Evolutionary conservation across 345 rosid genomes (phyloP).

Genomic region (Sisymbrium altissimum): DNA sequence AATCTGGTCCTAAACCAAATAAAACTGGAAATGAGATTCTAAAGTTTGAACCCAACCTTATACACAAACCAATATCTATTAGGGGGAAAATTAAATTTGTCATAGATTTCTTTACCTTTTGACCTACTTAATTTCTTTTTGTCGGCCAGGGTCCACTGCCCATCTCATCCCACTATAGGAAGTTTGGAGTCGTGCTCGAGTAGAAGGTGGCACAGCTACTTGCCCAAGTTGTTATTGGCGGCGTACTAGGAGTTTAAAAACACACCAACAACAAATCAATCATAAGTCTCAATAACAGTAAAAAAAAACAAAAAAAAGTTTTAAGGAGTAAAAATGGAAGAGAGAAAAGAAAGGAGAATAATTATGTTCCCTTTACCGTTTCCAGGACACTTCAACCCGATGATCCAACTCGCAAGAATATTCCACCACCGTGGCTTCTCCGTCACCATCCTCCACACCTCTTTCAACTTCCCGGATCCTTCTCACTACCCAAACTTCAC

Average conservation of each 20-base stretch:
- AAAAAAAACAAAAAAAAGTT: no score
- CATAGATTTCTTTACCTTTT: no score
- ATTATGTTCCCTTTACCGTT: constrained; percentile 54
- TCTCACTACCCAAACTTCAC: constrained; percentile 44
- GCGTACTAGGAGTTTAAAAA: not conserved
- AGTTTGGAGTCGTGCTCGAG: not conserved
- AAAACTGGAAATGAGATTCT: no score
- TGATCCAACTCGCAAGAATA: constrained; percentile 57
- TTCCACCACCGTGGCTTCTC: constrained; percentile 51
- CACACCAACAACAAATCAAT: not conserved
- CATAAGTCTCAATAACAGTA: not conserved
- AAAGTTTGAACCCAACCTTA: no score
- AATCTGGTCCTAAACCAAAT: no score
- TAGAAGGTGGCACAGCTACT: not conserved
- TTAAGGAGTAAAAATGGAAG: constrained; percentile 7
- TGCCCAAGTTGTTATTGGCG: not conserved
- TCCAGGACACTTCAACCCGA: constrained; percentile 56
- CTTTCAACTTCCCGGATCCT: constrained; percentile 50
- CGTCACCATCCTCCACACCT: constrained; percentile 47
- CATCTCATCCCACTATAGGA: not conserved
- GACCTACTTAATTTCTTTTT: no score
- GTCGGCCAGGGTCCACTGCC: not conserved
- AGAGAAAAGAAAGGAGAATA: constrained; percentile 19
- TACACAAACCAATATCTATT: no score
- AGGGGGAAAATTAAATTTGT: no score